These are phyloP conservation scores for Paracorniculantispora psalliotae DNA, from an alignment of 2,329 filamentous ascomycete species.

Conservation along the genomic window DNA sequence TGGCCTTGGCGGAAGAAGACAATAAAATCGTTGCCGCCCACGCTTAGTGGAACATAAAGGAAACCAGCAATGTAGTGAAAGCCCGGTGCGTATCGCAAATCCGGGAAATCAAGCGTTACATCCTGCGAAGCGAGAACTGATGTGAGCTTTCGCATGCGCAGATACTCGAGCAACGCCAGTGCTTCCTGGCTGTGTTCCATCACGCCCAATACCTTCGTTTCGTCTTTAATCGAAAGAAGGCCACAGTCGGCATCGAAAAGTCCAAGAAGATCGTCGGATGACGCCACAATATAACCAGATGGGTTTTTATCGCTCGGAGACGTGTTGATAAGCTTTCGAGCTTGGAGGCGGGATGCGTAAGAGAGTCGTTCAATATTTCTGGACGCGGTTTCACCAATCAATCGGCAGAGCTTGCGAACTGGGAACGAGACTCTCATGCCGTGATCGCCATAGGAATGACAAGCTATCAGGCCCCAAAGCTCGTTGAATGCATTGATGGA, in stretches of 20 bases:
- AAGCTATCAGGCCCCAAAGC: conserved; percentile 83
- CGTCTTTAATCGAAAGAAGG: conserved; percentile 76
- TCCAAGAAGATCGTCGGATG: conserved; percentile 76
- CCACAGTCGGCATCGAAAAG: conserved; percentile 87
- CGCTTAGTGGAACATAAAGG: conserved; percentile 74
- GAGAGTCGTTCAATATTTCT: conserved; percentile 83
- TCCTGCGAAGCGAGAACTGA: conserved; percentile 77
- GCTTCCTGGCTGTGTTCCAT: conserved; percentile 76
- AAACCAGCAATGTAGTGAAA: conserved; percentile 75
- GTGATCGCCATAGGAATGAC: conserved; percentile 69
- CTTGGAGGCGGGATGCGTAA: conserved; percentile 78
- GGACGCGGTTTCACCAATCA: conserved; percentile 81
- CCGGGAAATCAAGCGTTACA: conserved; percentile 70
- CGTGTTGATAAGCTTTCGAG: conserved; percentile 83
- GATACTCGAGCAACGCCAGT: conserved; percentile 77
- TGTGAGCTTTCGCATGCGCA: conserved; percentile 68
- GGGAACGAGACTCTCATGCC: conserved; percentile 92
- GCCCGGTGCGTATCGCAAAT: conserved; percentile 72
- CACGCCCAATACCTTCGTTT: conserved; percentile 78
- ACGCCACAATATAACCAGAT: conserved; percentile 85
- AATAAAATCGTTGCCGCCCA: conserved; percentile 76
- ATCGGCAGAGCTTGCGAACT: conserved; percentile 84
- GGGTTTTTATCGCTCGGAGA: conserved; percentile 76
- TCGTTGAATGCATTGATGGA: conserved; percentile 83
- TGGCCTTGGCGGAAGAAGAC: conserved; percentile 83